Evolutionary conservation across 2,329 filamentous ascomycete species (phyloP).

Genomic region (Lachnellula arida): DNA sequence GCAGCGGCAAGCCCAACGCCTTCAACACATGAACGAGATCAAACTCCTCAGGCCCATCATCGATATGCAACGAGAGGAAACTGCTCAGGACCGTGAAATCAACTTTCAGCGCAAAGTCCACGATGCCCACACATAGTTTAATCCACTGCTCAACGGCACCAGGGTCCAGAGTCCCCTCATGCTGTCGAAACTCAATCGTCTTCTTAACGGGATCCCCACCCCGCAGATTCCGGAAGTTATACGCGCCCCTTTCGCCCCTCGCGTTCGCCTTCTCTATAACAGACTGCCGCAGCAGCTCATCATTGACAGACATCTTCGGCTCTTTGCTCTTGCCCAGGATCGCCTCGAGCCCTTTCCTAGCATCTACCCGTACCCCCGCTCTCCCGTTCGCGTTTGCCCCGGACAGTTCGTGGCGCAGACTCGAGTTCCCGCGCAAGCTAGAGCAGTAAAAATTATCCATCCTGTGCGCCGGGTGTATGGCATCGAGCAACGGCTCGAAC

Average conservation of each 20-base stretch:
- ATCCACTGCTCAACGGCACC: constrained; percentile 16
- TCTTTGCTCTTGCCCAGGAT: too few species aligned
- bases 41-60: neutral
- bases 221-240: neutral
- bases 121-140: constrained; percentile 10
- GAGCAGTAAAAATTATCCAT: neutral
- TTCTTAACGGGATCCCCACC: neutral
- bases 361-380: too few species aligned
- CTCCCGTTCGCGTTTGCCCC: neutral
- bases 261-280: neutral
- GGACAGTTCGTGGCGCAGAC: neutral
- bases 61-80: neutral
- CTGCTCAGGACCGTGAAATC: neutral
- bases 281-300: neutral
- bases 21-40: neutral
- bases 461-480: constrained; percentile 21
- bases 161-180: constrained; percentile 14
- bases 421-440: neutral
- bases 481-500: constrained; percentile 28
- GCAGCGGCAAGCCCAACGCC: neutral
- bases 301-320: neutral
- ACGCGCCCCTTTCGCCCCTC: neutral
- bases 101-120: constrained; percentile 5
- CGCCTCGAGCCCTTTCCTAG: too few species aligned
- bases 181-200: constrained; percentile 26